Evolutionary conservation across 805 yeast genomes (phyloP), one percentile per base, ranked within the genome.

Genomic region (Candida chauliodis): DNA sequence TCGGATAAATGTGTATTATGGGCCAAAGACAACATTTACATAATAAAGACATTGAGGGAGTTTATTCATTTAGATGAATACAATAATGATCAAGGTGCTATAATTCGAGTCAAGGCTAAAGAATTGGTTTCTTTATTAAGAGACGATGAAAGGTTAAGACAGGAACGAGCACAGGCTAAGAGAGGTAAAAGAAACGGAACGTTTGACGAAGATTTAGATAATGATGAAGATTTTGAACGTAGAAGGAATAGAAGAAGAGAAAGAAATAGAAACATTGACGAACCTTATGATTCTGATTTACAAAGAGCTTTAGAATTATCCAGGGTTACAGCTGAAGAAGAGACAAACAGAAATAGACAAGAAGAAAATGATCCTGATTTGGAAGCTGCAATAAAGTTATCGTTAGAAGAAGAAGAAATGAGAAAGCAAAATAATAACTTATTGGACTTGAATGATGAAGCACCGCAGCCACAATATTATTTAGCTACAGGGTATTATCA

Each of bases 41-140:
- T 90, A 36, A 78, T 91, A 57, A 89, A 90, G 65, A 89, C 97
- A 0, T 70, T 91, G 50, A 77, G 96, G 38, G 98, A 91, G 58
- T 91, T 91, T 59, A 87, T 82, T 50, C 84, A 80, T 55, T 70
- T 73, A 27, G 96, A 91, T 58, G 91, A 85, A 34, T 55, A 69
- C 14, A 89, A 86, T 33, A 66, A 71, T 20, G 99, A 91, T 60
- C 95, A 87, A 53, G 98, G 99, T 16, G 84, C 84, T 7, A 77
- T 87, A 37, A 83, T 67, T 39, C 75, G 99, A 43, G 88, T 87
- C 29, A 87, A 90, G 63, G 96, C 97, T 2, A 85, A 82, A 55
- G 96, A 87, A 50, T 71, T 91, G 56, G 86, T 95, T 0, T 62
- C 82, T n/a, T 65, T 91, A 41, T 64, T 91, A 51, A 70, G 75